Evolutionary conservation across 2,329 filamentous ascomycete genomes (phyloP).

Genomic region (Verticillium tricorpus): DNA sequence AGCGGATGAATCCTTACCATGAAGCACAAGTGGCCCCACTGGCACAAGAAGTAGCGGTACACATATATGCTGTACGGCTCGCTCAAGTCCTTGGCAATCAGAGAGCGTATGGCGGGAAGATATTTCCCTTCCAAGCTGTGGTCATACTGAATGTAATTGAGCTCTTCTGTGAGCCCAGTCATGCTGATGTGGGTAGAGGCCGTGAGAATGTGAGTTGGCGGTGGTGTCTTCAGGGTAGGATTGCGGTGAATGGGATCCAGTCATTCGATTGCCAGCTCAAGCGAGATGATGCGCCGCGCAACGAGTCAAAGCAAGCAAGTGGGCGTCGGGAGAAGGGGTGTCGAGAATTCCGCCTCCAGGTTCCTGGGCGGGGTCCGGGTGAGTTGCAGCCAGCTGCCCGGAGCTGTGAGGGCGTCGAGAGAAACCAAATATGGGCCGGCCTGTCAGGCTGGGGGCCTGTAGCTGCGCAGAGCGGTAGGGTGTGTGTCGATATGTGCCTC

Average conservation of each 20-base stretch:
- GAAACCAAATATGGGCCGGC: not conserved
- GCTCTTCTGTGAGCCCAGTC: not conserved
- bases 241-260: not conserved
- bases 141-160: conserved; percentile 48
- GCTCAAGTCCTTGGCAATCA: conserved; percentile 94
- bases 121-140: conserved; percentile 58
- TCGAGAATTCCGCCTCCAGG: not conserved
- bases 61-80: conserved; percentile 99
- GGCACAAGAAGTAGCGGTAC: conserved; percentile 94
- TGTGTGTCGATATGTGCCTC: not conserved
- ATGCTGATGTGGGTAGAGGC: not conserved
- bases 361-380: not conserved
- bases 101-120: conserved; percentile 79
- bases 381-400: not conserved
- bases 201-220: not conserved
- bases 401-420: not conserved
- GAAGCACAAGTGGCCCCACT: conserved; percentile 97
- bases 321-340: not conserved
- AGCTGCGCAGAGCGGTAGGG: not conserved
- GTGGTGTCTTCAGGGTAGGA: not conserved
- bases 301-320: not conserved
- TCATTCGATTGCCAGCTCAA: not conserved
- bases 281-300: not conserved
- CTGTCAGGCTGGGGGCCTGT: not conserved
- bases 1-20: conserved; percentile 53